Evolutionary conservation across 2,329 filamentous ascomycete genomes (phyloP).

Genomic region (Aspergillus puulaauensis): DNA sequence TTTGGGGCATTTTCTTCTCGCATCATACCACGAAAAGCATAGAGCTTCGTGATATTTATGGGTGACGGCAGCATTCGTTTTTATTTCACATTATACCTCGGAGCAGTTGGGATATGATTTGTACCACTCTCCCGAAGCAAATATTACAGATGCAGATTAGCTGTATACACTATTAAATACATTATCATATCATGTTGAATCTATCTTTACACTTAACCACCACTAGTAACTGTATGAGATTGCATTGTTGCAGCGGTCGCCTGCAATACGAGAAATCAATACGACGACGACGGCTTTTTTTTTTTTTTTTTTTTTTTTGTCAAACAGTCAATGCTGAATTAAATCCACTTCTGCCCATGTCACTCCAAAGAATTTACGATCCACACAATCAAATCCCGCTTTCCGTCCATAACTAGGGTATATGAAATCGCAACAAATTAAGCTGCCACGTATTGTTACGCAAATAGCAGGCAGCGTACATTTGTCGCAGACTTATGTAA

Average conservation of each 20-base stretch:
- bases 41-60: not conserved
- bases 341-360: not conserved
- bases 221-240: not conserved
- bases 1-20: conserved; percentile 3
- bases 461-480: too few species aligned
- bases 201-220: not conserved
- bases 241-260: not conserved
- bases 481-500: not conserved
- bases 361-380: not conserved
- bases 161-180: not conserved
- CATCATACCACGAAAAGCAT: not conserved
- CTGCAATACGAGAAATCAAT: not conserved
- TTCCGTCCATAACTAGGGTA: not conserved
- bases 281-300: too few species aligned
- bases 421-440: not conserved
- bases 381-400: not conserved
- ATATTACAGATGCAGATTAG: not conserved
- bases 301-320: not conserved
- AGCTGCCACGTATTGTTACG: not conserved
- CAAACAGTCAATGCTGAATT: not conserved
- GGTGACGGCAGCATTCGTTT: conserved; percentile 5
- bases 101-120: not conserved
- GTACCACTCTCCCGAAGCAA: not conserved
- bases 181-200: not conserved
- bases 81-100: not conserved